Conservation (phyloP, 768 basidiomycete genomes). For the Xerocomellus chrysenteron region DNA sequence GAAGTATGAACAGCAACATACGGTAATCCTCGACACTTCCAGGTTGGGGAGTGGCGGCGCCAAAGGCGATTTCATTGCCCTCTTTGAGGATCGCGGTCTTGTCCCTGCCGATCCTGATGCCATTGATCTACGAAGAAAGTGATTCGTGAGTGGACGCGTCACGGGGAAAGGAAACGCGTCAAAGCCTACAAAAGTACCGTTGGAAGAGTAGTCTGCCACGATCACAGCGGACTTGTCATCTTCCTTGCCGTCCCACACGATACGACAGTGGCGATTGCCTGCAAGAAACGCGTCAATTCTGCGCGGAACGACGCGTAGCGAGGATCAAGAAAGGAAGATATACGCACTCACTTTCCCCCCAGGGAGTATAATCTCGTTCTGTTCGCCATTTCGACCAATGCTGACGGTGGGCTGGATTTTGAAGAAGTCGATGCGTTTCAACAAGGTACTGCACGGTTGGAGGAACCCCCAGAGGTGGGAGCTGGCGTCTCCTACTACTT, state of each 20-base stretch:
- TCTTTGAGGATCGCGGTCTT: conserved; percentile 44
- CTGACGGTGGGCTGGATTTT: conserved; percentile 47
- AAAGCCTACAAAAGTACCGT: conserved; percentile 42
- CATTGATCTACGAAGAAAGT: conserved; percentile 36
- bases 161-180: conserved; percentile 18
- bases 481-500: conserved; percentile 20
- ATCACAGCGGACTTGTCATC: conserved; percentile 33
- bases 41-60: conserved; percentile 49
- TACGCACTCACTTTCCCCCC: conserved; percentile 73
- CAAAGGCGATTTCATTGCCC: conserved; percentile 88
- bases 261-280: conserved; percentile 41
- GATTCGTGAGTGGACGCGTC: conserved; percentile 10
- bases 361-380: conserved; percentile 56
- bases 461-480: conserved; percentile 67
- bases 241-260: conserved; percentile 37
- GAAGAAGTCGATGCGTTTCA: conserved; percentile 62
- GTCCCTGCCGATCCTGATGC: conserved; percentile 38
- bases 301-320: conserved; percentile 13
- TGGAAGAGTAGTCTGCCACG: conserved; percentile 39
- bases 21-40: conserved; percentile 70
- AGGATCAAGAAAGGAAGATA: conserved; percentile 1
- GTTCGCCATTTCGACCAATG: conserved; percentile 52
- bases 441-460: conserved; percentile 54
- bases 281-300: conserved; percentile 27
- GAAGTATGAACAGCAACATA: conserved; percentile 35